phyloP scores from a whole-genome alignment of 148 eudicot genomes.

The Fagopyrum esculentum region DNA sequence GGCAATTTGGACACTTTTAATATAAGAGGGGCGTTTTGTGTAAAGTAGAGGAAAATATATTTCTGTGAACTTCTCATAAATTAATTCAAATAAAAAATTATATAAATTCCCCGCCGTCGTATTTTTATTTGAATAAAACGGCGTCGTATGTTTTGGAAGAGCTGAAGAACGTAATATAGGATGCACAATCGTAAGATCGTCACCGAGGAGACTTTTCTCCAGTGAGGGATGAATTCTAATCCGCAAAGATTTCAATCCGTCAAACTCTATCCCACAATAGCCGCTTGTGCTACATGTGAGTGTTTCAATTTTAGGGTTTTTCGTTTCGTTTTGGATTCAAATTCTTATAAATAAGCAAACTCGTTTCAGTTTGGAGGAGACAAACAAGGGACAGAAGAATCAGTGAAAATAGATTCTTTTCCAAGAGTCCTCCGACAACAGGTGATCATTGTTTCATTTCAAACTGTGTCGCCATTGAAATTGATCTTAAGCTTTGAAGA shows the following conservation, averaged over 20 bases:
- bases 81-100: too few species aligned
- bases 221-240: not conserved
- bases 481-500: not conserved
- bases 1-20: too few species aligned
- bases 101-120: not conserved
- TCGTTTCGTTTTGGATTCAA: not conserved
- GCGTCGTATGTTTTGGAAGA: not conserved
- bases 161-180: too few species aligned
- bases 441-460: not conserved
- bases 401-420: not conserved
- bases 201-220: not conserved
- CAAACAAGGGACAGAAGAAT: not conserved
- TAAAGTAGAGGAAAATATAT: too few species aligned
- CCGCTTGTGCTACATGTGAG: not conserved
- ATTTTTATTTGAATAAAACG: not conserved
- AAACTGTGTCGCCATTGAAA: not conserved
- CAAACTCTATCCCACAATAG: not conserved
- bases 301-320: not conserved
- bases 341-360: not conserved
- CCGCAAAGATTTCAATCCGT: not conserved
- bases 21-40: too few species aligned
- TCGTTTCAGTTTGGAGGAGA: not conserved
- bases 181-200: too few species aligned
- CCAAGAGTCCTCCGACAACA: slow-evolving; percentile 7
- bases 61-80: too few species aligned